Evolutionary conservation across 2,329 filamentous ascomycete species (phyloP).

Genomic region (Penicillium sp.): DNA sequence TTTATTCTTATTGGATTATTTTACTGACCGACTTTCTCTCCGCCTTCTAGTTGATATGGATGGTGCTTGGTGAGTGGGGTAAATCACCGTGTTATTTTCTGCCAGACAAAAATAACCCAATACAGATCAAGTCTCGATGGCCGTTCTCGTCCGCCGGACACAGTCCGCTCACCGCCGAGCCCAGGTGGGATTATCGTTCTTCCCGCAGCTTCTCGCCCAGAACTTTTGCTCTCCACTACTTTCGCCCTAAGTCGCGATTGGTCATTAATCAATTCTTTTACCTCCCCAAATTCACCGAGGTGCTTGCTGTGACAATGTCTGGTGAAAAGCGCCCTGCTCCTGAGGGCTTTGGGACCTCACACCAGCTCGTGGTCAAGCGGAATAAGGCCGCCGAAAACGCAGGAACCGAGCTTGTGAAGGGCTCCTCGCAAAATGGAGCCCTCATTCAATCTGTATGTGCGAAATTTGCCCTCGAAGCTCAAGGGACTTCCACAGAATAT

Average conservation of each 20-base stretch:
- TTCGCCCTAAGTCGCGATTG: conserved; percentile 1
- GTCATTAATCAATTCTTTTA: conserved; percentile 1
- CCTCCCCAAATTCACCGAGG: neutral
- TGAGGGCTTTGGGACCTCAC: conserved; percentile 70
- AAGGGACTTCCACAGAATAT: neutral
- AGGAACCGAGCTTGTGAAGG: conserved; percentile 55
- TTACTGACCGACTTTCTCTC: neutral
- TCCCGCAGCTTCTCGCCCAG: conserved; percentile 19
- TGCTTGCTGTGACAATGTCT: conserved; percentile 59
- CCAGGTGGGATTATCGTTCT: conserved; percentile 23
- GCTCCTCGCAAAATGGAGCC: conserved; percentile 57
- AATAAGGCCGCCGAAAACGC: conserved; percentile 67
- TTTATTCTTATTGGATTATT: neutral
- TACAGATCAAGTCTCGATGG: neutral
- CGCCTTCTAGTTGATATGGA: neutral
- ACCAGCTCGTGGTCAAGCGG: conserved; percentile 80
- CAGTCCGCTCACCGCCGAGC: conserved; percentile 20
- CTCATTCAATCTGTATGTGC: conserved; percentile 64
- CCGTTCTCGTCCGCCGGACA: conserved; percentile 3
- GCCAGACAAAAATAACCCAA: neutral
- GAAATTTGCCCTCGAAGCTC: neutral
- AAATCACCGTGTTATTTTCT: neutral
- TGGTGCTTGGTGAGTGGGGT: neutral
- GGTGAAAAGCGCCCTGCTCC: conserved; percentile 90
- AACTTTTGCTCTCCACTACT: conserved; percentile 16